Evolutionary conservation across 352 stramenopile species (phyloP).

Genomic region (Pythium rhizo-oryzae): DNA sequence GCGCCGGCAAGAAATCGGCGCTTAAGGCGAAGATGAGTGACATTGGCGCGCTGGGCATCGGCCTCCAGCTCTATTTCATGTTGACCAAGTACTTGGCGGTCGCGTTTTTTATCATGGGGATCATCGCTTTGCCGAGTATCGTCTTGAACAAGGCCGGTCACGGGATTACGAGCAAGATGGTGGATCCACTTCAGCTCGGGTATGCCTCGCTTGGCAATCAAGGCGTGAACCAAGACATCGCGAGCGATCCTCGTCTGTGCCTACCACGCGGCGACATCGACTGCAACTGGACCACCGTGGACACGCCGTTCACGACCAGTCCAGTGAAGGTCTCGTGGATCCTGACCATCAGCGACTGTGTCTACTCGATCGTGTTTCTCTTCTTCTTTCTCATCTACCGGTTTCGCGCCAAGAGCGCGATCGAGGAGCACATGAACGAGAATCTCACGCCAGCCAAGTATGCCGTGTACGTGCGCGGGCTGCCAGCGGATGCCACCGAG

Average conservation of each 20-base stretch:
- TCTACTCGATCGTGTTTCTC: conserved; percentile 74
- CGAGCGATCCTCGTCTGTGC: conserved; percentile 46
- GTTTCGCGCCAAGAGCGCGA: conserved; percentile 41
- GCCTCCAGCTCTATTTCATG: conserved; percentile 87
- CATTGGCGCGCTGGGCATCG: conserved; percentile 80
- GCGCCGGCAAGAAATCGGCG: conserved; percentile 60
- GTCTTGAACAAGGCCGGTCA: conserved; percentile 67
- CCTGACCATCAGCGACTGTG: conserved; percentile 59
- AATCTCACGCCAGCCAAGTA: conserved; percentile 85
- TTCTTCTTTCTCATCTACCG: conserved; percentile 67
- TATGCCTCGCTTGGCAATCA: conserved; percentile 82
- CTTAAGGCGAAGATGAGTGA: conserved; percentile 67
- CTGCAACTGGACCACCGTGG: conserved; percentile 65
- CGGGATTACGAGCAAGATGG: conserved; percentile 64
- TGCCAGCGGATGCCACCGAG: conserved; percentile 67
- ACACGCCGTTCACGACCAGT: conserved; percentile 68
- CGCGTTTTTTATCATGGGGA: conserved; percentile 70
- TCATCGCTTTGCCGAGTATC: conserved; percentile 65
- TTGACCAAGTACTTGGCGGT: conserved; percentile 75
- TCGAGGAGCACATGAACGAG: conserved; percentile 71
- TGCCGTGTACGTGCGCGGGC: conserved; percentile 69
- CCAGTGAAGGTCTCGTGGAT: conserved; percentile 72
- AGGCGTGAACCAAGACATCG: conserved; percentile 63
- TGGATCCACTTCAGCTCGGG: conserved; percentile 68
- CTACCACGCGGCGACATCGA: conserved; percentile 62